Evolutionary conservation across 805 yeast genomes (phyloP).

Genomic region (Barnettozyma populi): DNA sequence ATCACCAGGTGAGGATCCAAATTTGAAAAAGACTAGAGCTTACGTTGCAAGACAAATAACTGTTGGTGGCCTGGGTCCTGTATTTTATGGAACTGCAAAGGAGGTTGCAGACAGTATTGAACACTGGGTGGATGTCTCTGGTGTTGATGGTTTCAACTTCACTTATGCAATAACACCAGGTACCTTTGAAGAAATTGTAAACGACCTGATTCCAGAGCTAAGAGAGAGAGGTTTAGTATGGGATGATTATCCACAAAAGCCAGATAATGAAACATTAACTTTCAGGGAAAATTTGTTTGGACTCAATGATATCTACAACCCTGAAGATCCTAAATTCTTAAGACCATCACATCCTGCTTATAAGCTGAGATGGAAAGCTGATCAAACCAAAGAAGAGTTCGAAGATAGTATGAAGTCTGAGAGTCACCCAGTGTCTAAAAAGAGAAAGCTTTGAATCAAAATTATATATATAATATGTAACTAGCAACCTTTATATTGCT

Average conservation of each 20-base stretch:
- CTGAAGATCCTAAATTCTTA: slow-evolving; percentile 6
- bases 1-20: slow-evolving; percentile 29
- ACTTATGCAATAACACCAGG: slow-evolving; percentile 28
- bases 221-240: slow-evolving; percentile 30
- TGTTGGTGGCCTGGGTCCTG: slow-evolving; percentile 3
- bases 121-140: slow-evolving; percentile 34
- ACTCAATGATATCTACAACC: background rate
- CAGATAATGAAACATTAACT: slow-evolving; percentile 18
- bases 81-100: slow-evolving; percentile 25
- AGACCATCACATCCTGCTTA: slow-evolving; percentile 9
- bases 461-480: too few relatives aligned
- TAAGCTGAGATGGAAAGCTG: slow-evolving; percentile 16
- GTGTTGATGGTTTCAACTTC: slow-evolving; percentile 41
- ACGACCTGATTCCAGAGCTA: slow-evolving; percentile 33
- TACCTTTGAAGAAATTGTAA: slow-evolving; percentile 34
- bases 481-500: background rate
- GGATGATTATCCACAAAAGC: slow-evolving; percentile 28
- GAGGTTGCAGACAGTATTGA: slow-evolving; percentile 35
- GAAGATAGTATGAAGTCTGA: background rate
- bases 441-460: background rate
- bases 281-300: slow-evolving; percentile 36
- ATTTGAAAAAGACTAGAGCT: slow-evolving; percentile 17
- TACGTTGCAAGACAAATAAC: slow-evolving; percentile 22
- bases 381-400: slow-evolving; percentile 48
- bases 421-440: background rate